A percentile compares a stretch with the other conserved stretches of the same genome.
These are phyloP conservation scores for Trametes coccinea DNA, from an alignment of 768 basidiomycete genomes.

Conservation along the genomic window DNA sequence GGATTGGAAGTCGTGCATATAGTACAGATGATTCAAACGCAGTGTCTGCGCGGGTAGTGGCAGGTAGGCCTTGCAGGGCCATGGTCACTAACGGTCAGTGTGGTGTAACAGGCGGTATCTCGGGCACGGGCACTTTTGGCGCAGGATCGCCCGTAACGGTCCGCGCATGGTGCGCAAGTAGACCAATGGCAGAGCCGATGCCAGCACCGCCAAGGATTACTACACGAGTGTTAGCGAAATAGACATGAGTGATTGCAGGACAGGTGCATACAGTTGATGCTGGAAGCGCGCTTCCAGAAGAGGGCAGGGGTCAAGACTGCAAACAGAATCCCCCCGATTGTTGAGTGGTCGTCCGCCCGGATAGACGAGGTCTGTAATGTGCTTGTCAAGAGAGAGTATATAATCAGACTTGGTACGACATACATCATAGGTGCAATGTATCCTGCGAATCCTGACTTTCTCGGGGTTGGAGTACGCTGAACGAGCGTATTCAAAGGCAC, in stretches of 20 bases:
- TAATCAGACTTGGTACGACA: conserved; percentile 12
- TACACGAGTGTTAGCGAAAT: conserved; percentile 30
- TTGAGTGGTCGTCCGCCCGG: conserved; percentile 72
- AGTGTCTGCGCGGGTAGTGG: too few species aligned
- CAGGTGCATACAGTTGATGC: conserved; percentile 55
- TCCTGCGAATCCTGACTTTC: conserved; percentile 48
- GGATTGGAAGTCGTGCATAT: not conserved
- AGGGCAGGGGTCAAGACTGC: conserved; percentile 67
- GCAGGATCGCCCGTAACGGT: conserved; percentile 56
- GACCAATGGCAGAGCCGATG: conserved; percentile 60
- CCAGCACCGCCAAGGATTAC: conserved; percentile 75
- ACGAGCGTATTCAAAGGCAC: conserved; percentile 60
- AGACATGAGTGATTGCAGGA: not conserved
- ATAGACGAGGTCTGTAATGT: conserved; percentile 52
- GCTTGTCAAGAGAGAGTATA: not conserved
- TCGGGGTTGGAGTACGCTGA: conserved; percentile 54
- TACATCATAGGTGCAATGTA: conserved; percentile 62
- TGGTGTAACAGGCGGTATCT: conserved; percentile 14
- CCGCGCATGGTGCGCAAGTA: conserved; percentile 56
- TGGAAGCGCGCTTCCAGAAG: conserved; percentile 67
- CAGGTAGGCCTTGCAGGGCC: too few species aligned
- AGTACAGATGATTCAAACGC: not conserved
- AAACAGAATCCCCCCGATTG: conserved; percentile 67
- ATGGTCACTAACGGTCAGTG: not conserved
- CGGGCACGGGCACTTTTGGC: conserved; percentile 40